Evolutionary conservation across 306 rosid genomes (phyloP).

Genomic region (Medicago lupulina): DNA sequence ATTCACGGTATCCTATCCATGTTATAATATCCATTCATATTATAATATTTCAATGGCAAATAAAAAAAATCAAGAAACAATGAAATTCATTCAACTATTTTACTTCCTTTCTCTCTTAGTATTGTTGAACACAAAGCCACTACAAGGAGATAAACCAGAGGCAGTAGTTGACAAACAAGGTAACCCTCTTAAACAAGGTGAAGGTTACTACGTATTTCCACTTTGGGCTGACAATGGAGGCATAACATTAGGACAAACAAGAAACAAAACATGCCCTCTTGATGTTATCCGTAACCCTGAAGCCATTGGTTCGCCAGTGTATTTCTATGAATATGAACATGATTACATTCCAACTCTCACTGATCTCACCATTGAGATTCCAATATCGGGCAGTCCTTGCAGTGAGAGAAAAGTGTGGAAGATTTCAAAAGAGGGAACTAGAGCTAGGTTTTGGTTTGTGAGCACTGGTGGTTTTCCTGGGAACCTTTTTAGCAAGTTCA

Average conservation of each 20-base stretch:
- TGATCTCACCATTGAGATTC: slow-evolving; percentile 37
- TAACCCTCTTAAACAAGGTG: slow-evolving; percentile 4
- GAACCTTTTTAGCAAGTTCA: slow-evolving; percentile 32
- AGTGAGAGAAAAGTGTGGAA: slow-evolving; percentile 41
- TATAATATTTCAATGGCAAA: not conserved
- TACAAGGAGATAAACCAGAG: slow-evolving; percentile 24
- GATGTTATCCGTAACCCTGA: slow-evolving; percentile 44
- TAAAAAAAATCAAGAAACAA: slow-evolving; percentile 16
- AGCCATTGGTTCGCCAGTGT: slow-evolving; percentile 7
- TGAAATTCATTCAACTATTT: slow-evolving; percentile 38
- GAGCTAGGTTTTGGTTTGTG: slow-evolving; percentile 44
- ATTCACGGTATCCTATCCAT: too few relatives aligned
- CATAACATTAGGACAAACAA: slow-evolving; percentile 31
- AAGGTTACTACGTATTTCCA: slow-evolving; percentile 45
- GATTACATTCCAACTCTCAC: slow-evolving; percentile 32
- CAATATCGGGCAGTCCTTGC: not conserved
- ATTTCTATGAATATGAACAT: slow-evolving; percentile 5
- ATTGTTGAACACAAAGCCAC: slow-evolving; percentile 8
- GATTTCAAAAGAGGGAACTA: slow-evolving; percentile 18
- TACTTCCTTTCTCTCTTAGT: slow-evolving; percentile 12
- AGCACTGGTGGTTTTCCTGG: slow-evolving; percentile 30
- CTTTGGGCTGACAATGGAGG: slow-evolving; percentile 47
- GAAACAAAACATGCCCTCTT: slow-evolving; percentile 45
- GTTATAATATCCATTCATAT: too few relatives aligned
- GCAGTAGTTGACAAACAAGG: slow-evolving; percentile 46